Evolutionary conservation across 768 basidiomycete species (phyloP), one percentile per base, ranked within the genome.

Genomic region (Leccinum variicolor): DNA sequence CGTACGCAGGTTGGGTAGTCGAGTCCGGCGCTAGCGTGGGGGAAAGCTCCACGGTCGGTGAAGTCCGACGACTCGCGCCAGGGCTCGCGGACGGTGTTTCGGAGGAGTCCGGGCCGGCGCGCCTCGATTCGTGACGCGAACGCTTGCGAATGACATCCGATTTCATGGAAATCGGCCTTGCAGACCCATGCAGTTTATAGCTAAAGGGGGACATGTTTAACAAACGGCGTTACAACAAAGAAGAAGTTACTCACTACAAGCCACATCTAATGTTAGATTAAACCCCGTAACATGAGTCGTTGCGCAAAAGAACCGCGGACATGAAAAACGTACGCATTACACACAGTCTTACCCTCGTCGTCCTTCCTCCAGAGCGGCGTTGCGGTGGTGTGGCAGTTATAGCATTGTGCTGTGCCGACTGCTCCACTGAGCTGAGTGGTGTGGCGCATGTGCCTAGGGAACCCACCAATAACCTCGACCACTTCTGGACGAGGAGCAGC

Each of bases 351-450:
- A 54, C 91, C 91, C 73, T 92, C 92, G 64, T 92, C 90, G 64
- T 93, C 92, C 73, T 93, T 93, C 61, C 91, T 82, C 91, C 91
- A 93, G 41, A 93, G 81, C 13, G 92, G 92, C 6, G 91, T 92
- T 14, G 90, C 89, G 3, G 89, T 92, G 23, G 92, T 93, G 66
- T 92, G 88, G 76, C 91, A 93, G 67, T 92, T 93, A 74, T 87
- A 91, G 76, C 91, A 94, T 77, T 92, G 90, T 3, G 90, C 91
- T 80, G 79, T 61, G 49, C 73, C 70, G 54, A 61, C 62, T 63
- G 59, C 59, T 47, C 69, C 65, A 43, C 65, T 72, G 63, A 71
- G 66, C 62, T 69, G 64, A 53, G 62, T 63, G 55, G 61, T 62
- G 64, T 68, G 56, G 62, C 62, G 66, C 63, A 69, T 65, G 67